Base-by-base conservation (phyloP, 345 rosid species). In the Euphorbia lathyris region DNA sequence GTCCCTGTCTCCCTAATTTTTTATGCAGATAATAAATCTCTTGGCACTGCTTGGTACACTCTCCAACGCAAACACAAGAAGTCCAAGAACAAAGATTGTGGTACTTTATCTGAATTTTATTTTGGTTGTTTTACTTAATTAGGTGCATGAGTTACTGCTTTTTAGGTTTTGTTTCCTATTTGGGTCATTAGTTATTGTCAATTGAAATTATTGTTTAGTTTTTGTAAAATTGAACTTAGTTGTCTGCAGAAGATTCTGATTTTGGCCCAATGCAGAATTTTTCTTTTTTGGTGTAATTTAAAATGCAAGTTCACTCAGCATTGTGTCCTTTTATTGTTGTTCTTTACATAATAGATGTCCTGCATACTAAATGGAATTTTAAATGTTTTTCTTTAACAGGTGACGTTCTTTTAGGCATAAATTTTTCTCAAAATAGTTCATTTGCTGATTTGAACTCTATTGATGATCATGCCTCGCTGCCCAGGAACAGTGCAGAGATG, bases 371-470 rank as follows among this genome's bases (percentile, higher is more conserved):
- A 52, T 78, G 64, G 62, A 30, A 17, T 43, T 66, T 42, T 43
- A 32, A 32, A 17, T 55, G 29, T 40, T 55, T 68, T 75, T 29
- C 67, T 65, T 26, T 66, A 50, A 53, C 78, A 94, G 97, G 98
- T 81, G 98, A 88, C 70, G 87, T 94, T 78, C 97, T 88, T 72
- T 48, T 94, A 16, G n/a, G n/a, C n/a, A n/a, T n/a, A n/a, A n/a
- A n/a, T n/a, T n/a, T n/a, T n/a, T n/a, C n/a, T n/a, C n/a, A n/a
- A n/a, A n/a, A n/a, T n/a, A n/a, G n/a, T n/a, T n/a, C n/a, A n/a
- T n/a, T n/a, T n/a, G n/a, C n/a, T n/a, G n/a, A n/a, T n/a, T n/a
- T n/a, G n/a, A n/a, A n/a, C n/a, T n/a, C n/a, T n/a, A n/a, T n/a
- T n/a, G n/a, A n/a, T n/a, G n/a, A n/a, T n/a, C n/a, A n/a, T n/a